Evolutionary conservation across 2,329 filamentous ascomycete species (phyloP).

Genomic region (Myriosclerotinia curreyana): DNA sequence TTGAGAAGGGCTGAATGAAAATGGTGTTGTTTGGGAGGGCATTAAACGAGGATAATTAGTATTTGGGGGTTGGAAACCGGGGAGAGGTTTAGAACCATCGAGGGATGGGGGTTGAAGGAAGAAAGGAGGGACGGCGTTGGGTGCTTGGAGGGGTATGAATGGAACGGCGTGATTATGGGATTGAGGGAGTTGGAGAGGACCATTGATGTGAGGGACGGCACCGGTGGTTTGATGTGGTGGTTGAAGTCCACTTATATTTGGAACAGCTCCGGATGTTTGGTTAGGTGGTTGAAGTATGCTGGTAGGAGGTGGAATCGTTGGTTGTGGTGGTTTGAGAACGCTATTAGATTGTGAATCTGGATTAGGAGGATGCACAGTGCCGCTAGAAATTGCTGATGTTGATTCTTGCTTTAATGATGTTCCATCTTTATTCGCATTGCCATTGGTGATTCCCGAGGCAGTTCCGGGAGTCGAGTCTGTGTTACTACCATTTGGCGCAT

Average conservation of each 20-base stretch:
- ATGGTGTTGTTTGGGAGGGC: constrained; percentile 29
- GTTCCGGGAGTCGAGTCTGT: constrained; percentile 1
- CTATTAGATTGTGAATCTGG: constrained; percentile 25
- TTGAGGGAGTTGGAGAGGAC: constrained; percentile 19
- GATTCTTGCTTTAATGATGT: not conserved
- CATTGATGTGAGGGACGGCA: constrained; percentile 22
- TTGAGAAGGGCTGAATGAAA: constrained; percentile 26
- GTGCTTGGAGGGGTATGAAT: constrained; percentile 8
- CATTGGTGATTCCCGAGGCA: not conserved
- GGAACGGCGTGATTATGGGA: constrained; percentile 19
- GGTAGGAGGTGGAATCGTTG: not conserved
- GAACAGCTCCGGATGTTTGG: constrained; percentile 22
- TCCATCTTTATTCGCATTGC: constrained; percentile 12
- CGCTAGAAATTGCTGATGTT: not conserved
- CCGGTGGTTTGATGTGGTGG: constrained; percentile 22
- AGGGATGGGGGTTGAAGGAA: constrained; percentile 30
- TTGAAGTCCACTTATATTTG: constrained; percentile 19
- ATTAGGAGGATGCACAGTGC: constrained; percentile 21
- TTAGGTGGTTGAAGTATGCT: constrained; percentile 21
- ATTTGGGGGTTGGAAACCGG: constrained; percentile 37
- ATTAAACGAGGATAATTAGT: constrained; percentile 37
- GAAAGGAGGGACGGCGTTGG: constrained; percentile 20
- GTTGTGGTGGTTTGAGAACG: constrained; percentile 22
- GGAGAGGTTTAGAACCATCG: constrained; percentile 36
- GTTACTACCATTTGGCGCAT: not conserved